Evolutionary conservation across 2,329 filamentous ascomycete species (phyloP), one percentile per base, ranked within the genome.

Genomic region (Pleurostoma richardsiae): DNA sequence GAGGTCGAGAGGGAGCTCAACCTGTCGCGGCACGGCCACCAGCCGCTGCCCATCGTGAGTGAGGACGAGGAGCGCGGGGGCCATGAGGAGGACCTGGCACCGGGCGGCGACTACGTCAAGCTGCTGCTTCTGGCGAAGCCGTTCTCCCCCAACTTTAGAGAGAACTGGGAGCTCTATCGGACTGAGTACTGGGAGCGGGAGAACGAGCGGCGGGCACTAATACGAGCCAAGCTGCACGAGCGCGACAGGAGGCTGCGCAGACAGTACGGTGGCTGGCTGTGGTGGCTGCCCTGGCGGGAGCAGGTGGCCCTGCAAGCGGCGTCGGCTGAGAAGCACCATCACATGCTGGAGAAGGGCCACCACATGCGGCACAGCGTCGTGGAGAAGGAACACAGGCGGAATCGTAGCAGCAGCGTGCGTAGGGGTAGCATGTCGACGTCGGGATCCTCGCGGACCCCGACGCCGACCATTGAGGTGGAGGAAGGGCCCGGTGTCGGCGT

Each of bases 161-260:
- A 97, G 64, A 95, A 96, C 54, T 99, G 94, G 94, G 94, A 99
- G 61, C 76, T 92, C 11, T 99, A 95, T 67, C 80, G 94, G 45
- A 84, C 86, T 31, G 91, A 96, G 50, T 99, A 96, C 68, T 99
- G 94, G 94, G 92, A 96, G 57, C 85, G 85, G 51, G 94, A 99
- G 65, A 99, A 99, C 61, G 90, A 95, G 64, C 84, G 92, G 3
- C 83, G 94, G 10, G 80, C 85, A 3, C 70, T 87, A 48, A 72
- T 96, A 28, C 79, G 89, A 39, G 61, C 76, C 40, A 87, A 87
- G 60, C 71, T 96, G 43, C 80, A 83, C 52, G 77, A 82, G 44
- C 78, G 80, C 30, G 84, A 91, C 56, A 76, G 78, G 19, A 82
- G 85, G 50, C 69, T 88, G 38, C 83, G 85, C 10, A 82, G 80